Conservation (phyloP, 805 yeast genomes). For the Limtongia smithiae region DNA sequence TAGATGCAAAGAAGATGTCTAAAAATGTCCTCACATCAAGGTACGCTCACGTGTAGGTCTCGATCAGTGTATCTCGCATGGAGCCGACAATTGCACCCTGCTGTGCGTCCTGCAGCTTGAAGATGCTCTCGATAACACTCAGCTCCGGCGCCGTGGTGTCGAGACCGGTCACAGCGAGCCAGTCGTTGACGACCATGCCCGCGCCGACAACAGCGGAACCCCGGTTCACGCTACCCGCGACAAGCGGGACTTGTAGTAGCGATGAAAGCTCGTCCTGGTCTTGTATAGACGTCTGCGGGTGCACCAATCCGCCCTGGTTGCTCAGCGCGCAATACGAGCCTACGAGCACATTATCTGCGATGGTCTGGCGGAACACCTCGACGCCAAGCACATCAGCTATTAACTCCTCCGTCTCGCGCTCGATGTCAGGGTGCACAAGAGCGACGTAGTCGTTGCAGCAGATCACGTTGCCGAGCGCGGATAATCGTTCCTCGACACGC, state of each 20-base stretch:
- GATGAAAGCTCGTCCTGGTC: slow-evolving; percentile 98
- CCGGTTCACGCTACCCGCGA: slow-evolving; percentile 97
- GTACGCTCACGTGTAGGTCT: slow-evolving; percentile 66
- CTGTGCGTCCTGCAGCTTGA: slow-evolving; percentile 86
- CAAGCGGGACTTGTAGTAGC: slow-evolving; percentile 91
- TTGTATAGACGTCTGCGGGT: slow-evolving; percentile 94
- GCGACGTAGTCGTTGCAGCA: slow-evolving; percentile 99
- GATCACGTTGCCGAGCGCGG: slow-evolving; percentile 96
- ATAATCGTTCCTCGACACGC: slow-evolving; percentile 94
- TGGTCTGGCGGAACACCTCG: slow-evolving; percentile 98
- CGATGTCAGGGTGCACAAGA: slow-evolving; percentile 97
- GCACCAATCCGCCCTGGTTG: slow-evolving; percentile 97
- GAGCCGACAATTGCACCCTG: slow-evolving; percentile 81
- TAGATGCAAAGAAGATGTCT: background rate
- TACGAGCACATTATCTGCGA: slow-evolving; percentile 95
- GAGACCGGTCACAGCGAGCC: slow-evolving; percentile 94
- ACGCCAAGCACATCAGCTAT: slow-evolving; percentile 98
- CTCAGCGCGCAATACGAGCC: slow-evolving; percentile 94
- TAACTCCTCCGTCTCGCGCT: slow-evolving; percentile 97
- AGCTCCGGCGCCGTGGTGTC: slow-evolving; percentile 99
- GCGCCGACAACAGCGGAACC: slow-evolving; percentile 98
- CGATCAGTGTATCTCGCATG: slow-evolving; percentile 87
- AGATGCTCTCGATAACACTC: slow-evolving; percentile 93
- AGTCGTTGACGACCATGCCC: slow-evolving; percentile 97
- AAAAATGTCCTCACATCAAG: background rate